Percentiles rank a stretch among this genome's conserved stretches.
These are phyloP conservation scores for Alternaria postmessia DNA, from an alignment of 2,329 filamentous ascomycete genomes.

Conservation along the genomic window DNA sequence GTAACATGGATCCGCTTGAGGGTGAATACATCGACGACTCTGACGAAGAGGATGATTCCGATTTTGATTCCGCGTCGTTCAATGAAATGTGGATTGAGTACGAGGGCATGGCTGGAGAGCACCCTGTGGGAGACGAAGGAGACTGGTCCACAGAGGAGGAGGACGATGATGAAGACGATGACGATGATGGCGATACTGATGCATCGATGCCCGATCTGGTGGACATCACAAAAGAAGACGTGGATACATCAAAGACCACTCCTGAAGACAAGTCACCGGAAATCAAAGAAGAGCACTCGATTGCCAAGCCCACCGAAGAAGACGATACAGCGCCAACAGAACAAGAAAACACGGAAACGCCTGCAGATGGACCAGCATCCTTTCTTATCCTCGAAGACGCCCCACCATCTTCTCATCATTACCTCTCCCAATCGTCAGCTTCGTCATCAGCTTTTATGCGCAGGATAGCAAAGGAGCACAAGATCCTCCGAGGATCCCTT, in stretches of 20 bases:
- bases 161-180: conserved; percentile 39
- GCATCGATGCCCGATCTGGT: conserved; percentile 44
- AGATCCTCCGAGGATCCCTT: conserved; percentile 63
- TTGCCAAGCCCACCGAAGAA: conserved; percentile 8
- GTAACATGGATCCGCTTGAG: conserved; percentile 35
- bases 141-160: conserved; percentile 52
- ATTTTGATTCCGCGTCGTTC: conserved; percentile 45
- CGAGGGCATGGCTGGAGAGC: conserved; percentile 47
- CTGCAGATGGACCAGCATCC: conserved; percentile 21
- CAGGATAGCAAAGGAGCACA: conserved; percentile 65
- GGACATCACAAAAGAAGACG: conserved; percentile 15
- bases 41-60: conserved; percentile 43
- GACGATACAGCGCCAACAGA: conserved; percentile 7
- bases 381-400: conserved; percentile 49
- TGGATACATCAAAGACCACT: conserved; percentile 48
- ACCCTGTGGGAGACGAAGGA: conserved; percentile 40
- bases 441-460: conserved; percentile 56
- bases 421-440: conserved; percentile 52
- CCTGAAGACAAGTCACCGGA: conserved; percentile 39
- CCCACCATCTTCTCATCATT: conserved; percentile 48
- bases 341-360: conserved; percentile 16
- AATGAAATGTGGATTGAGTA: conserved; percentile 52
- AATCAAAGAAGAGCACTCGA: conserved; percentile 32
- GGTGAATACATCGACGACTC: conserved; percentile 43
- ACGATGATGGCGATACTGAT: conserved; percentile 42